Conservation (phyloP, 2,329 filamentous ascomycete species). For the Xylariaceae sp. region DNA sequence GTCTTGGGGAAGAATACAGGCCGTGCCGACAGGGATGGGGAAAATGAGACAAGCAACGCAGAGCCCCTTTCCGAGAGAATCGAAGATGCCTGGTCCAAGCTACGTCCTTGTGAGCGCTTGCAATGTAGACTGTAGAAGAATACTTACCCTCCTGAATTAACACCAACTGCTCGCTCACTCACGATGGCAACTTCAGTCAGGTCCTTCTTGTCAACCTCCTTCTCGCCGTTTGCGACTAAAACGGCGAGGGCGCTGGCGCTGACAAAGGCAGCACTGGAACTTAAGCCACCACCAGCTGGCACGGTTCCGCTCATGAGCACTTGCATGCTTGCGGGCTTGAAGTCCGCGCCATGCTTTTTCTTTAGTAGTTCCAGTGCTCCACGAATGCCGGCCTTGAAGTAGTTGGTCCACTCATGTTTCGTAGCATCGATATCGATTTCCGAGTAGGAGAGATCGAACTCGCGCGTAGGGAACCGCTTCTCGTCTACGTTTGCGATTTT, state of each 20-base stretch:
- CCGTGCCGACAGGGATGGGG: conserved; percentile 68
- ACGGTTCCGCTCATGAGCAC: conserved; percentile 89
- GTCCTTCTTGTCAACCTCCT: conserved; percentile 80
- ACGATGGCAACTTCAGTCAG: conserved; percentile 91
- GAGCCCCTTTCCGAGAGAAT: conserved; percentile 86
- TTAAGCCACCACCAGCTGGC: conserved; percentile 85
- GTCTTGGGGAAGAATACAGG: conserved; percentile 80
- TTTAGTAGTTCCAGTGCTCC: conserved; percentile 77
- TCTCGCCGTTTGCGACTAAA: conserved; percentile 77
- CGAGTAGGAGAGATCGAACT: conserved; percentile 66
- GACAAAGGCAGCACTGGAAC: conserved; percentile 90
- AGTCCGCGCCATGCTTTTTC: conserved; percentile 56
- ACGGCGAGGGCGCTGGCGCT: conserved; percentile 86
- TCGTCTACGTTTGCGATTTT: conserved; percentile 76
- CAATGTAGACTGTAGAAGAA: conserved; percentile 11
- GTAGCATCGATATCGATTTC: conserved; percentile 78
- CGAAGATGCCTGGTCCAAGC: conserved; percentile 96
- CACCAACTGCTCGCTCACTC: conserved; percentile 88
- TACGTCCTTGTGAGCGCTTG: conserved; percentile 27
- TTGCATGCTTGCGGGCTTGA: conserved; percentile 74
- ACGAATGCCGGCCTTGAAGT: conserved; percentile 88
- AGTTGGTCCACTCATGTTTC: conserved; percentile 93
- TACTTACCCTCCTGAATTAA: conserved; percentile 86
- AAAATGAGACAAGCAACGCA: conserved; percentile 87
- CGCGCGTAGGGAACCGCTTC: conserved; percentile 68